A percentile compares a stretch with the other conserved stretches of the same genome.
Conservation (phyloP, 2,329 filamentous ascomycete species). For the Bipolaris cookei region DNA sequence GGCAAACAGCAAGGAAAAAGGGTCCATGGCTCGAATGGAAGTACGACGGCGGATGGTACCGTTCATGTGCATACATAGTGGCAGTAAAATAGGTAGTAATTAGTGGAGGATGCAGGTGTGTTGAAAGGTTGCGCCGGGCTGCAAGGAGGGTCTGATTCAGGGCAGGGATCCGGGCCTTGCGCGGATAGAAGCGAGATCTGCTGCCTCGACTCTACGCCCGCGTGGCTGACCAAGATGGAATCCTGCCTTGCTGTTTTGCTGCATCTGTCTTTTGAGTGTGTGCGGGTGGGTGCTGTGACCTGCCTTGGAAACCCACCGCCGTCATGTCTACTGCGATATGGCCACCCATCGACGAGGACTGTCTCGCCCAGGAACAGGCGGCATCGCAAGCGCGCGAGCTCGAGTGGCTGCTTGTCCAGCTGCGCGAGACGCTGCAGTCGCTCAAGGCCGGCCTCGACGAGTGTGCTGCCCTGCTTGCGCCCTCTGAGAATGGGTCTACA, state of each 20-base stretch:
- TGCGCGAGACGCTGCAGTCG: slow-evolving; percentile 66
- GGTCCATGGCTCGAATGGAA: slow-evolving; percentile 12
- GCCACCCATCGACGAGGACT: slow-evolving; percentile 60
- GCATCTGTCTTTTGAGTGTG: background rate
- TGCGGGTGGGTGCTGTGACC: background rate
- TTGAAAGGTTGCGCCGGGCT: background rate
- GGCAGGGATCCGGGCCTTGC: slow-evolving; percentile 7
- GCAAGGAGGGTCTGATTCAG: background rate
- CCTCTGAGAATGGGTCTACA: slow-evolving; percentile 83
- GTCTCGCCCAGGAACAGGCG: slow-evolving; percentile 61
- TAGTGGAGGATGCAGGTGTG: background rate
- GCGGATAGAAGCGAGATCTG: slow-evolving; percentile 26
- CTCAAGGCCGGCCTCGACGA: slow-evolving; percentile 79
- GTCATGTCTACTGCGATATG: slow-evolving; percentile 68
- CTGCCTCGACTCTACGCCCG: slow-evolving; percentile 4
- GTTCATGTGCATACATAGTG: background rate
- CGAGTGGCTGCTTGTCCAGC: slow-evolving; percentile 66
- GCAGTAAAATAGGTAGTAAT: background rate
- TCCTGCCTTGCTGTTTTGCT: background rate
- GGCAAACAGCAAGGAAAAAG: slow-evolving; percentile 5
- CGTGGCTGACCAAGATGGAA: slow-evolving; percentile 3
- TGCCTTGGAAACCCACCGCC: slow-evolving; percentile 3
- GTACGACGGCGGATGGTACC: background rate
- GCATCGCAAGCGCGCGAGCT: slow-evolving; percentile 63
- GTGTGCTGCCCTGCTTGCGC: slow-evolving; percentile 84